phyloP scores from a whole-genome alignment of 2,329 filamentous ascomycete genomes.

The Coleophoma cylindrospora region DNA sequence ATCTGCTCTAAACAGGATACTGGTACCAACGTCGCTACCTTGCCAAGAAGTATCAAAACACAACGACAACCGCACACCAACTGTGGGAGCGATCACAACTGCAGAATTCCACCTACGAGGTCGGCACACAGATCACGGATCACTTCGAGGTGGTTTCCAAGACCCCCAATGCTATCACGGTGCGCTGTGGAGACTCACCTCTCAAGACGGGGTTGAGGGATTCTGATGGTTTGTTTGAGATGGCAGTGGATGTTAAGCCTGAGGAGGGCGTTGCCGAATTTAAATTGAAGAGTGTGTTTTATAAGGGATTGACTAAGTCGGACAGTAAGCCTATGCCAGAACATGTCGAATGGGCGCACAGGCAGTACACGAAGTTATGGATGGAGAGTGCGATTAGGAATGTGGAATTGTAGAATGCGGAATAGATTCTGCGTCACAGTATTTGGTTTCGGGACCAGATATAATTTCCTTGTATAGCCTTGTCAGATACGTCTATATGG shows the following conservation, averaged over 20 bases:
- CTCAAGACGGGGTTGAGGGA: constrained; percentile 48
- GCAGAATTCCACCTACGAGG: constrained; percentile 49
- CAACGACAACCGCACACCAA: constrained; percentile 49
- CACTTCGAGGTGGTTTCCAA: constrained; percentile 70
- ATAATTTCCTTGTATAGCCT: too few species aligned
- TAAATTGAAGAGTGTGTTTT: constrained; percentile 59
- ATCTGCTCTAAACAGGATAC: constrained; percentile 31
- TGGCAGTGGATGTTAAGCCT: constrained; percentile 55
- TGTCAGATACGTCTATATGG: too few species aligned
- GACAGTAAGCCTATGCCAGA: constrained; percentile 36
- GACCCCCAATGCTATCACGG: constrained; percentile 51
- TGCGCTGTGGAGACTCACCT: constrained; percentile 64
- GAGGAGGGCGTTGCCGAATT: constrained; percentile 60
- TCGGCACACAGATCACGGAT: constrained; percentile 61
- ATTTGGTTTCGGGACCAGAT: too few species aligned
- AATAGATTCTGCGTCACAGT: too few species aligned
- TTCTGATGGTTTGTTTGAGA: constrained; percentile 63
- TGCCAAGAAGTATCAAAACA: constrained; percentile 50
- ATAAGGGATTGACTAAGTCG: constrained; percentile 41
- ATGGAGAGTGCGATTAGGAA: constrained; percentile 47
- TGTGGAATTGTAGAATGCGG: constrained; percentile 1
- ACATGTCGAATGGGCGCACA: constrained; percentile 44
- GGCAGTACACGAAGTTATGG: constrained; percentile 49
- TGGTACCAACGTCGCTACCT: constrained; percentile 53
- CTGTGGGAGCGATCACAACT: constrained; percentile 57